Conservation (phyloP, 2,329 filamentous ascomycete species). For the Fusarium continuum region DNA sequence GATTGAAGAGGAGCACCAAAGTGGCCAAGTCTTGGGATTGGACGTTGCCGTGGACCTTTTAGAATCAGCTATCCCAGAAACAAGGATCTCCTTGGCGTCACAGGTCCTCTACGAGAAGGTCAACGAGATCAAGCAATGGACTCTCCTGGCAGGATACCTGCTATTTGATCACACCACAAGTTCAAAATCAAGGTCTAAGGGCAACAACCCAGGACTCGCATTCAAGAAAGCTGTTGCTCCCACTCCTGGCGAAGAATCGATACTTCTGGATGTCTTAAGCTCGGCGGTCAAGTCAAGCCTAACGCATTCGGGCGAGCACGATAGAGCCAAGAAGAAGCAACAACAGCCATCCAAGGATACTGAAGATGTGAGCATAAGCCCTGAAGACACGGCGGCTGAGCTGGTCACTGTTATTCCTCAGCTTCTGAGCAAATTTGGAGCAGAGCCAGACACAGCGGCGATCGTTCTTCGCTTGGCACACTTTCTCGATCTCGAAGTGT, state of each 20-base stretch:
- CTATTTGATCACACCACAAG: slow-evolving; percentile 87
- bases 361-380: slow-evolving; percentile 45
- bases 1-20: slow-evolving; percentile 66
- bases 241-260: slow-evolving; percentile 78
- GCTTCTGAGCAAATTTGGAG: slow-evolving; percentile 91
- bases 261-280: slow-evolving; percentile 87
- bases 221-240: slow-evolving; percentile 80
- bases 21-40: slow-evolving; percentile 55
- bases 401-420: slow-evolving; percentile 83
- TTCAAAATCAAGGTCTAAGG: slow-evolving; percentile 60
- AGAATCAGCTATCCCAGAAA: slow-evolving; percentile 74
- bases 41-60: slow-evolving; percentile 65
- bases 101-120: slow-evolving; percentile 87
- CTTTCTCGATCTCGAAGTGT: slow-evolving; percentile 84
- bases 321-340: slow-evolving; percentile 65
- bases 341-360: slow-evolving; percentile 73
- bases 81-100: slow-evolving; percentile 84
- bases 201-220: slow-evolving; percentile 63
- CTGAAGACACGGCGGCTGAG: slow-evolving; percentile 80
- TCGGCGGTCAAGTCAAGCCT: slow-evolving; percentile 81
- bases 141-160: slow-evolving; percentile 86
- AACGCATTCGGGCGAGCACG: slow-evolving; percentile 70
- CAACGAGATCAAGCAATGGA: slow-evolving; percentile 85
- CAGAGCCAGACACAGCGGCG: slow-evolving; percentile 85
- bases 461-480: slow-evolving; percentile 87